phyloP scores from a whole-genome alignment of 495 filamentous ascomycete species.

The Neurospora sp. region DNA sequence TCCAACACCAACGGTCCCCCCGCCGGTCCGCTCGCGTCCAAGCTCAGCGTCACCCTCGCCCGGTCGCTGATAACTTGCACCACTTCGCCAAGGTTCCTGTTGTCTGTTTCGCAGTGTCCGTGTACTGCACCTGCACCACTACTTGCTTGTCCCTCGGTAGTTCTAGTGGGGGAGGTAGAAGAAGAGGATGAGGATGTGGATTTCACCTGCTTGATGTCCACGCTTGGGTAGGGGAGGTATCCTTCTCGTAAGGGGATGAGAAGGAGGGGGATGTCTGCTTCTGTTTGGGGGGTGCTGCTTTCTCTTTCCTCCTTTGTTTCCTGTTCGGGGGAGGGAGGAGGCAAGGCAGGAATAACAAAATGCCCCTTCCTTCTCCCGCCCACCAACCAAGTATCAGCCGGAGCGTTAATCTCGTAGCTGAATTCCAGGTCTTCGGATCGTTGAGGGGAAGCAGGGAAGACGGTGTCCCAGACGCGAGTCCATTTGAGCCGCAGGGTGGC shows the following conservation, averaged over 20 bases:
- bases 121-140: neutral
- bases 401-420: conserved; percentile 70
- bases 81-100: conserved; percentile 62
- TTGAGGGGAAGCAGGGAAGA: conserved; percentile 17
- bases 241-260: conserved; percentile 73
- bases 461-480: conserved; percentile 67
- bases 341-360: conserved; percentile 45
- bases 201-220: conserved; percentile 60
- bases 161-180: neutral
- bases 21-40: conserved; percentile 53
- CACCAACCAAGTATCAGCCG: conserved; percentile 70
- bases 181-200: neutral
- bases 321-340: no score
- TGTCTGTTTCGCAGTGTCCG: conserved; percentile 67
- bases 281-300: conserved; percentile 27
- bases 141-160: neutral
- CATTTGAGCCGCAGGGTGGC: conserved; percentile 63
- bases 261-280: conserved; percentile 50
- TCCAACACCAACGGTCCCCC: conserved; percentile 57
- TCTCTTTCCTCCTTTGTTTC: conserved; percentile 17
- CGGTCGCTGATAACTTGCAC: conserved; percentile 68
- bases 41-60: conserved; percentile 62
- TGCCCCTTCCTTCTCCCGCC: conserved; percentile 70
- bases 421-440: conserved; percentile 56
- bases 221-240: conserved; percentile 58